phyloP scores from a whole-genome alignment of 2,329 filamentous ascomycete species.

The Dactylellina drechsleri region DNA sequence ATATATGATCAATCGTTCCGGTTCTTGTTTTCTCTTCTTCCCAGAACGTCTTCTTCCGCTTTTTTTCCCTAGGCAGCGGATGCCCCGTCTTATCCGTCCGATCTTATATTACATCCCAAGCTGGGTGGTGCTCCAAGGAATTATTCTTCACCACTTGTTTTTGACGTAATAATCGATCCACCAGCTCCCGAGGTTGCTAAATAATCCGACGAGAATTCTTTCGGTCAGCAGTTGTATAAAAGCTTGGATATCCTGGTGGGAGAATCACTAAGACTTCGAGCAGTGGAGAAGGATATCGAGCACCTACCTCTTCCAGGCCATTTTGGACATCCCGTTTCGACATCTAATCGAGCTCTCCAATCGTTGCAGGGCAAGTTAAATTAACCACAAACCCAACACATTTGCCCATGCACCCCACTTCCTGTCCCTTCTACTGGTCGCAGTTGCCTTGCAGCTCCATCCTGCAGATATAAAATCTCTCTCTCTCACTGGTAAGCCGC shows the following conservation, averaged over 20 bases:
- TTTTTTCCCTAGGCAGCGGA: too few species aligned
- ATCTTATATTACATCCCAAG: conserved; percentile 16
- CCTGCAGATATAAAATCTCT: conserved; percentile 37
- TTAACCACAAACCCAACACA: conserved; percentile 49
- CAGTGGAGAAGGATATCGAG: conserved; percentile 9
- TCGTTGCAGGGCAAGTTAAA: conserved; percentile 44
- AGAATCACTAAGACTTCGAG: neutral
- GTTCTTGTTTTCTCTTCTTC: conserved; percentile 26
- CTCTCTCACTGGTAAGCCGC: conserved; percentile 9
- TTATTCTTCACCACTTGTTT: neutral
- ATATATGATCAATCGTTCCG: conserved; percentile 5
- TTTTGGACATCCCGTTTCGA: conserved; percentile 12
- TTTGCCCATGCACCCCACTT: conserved; percentile 44
- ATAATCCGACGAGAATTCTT: too few species aligned
- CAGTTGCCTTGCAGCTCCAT: conserved; percentile 40
- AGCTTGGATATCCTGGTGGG: neutral
- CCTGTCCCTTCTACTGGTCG: conserved; percentile 9
- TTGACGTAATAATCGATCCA: neutral
- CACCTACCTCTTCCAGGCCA: neutral
- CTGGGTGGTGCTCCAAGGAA: neutral
- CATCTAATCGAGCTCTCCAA: conserved; percentile 21
- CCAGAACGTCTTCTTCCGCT: conserved; percentile 6
- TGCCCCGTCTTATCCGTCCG: conserved; percentile 18
- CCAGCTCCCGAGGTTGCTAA: neutral
- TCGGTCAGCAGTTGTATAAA: too few species aligned